Base-by-base conservation (phyloP, 192 early-diverging fungal species). In the Entomortierella chlamydospora region DNA sequence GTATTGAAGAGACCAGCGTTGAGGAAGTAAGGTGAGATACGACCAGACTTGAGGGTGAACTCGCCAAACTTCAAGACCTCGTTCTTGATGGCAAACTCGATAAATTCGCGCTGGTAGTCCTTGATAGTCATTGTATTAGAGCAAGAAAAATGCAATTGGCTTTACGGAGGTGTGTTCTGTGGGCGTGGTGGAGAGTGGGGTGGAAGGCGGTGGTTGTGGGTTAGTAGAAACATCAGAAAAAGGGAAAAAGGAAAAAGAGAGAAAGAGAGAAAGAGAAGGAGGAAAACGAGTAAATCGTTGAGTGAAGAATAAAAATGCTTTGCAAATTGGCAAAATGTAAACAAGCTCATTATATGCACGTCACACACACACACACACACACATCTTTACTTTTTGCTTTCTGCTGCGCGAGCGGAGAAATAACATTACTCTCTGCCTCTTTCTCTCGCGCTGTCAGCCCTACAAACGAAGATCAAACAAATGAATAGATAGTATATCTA, bases 21-120 rank as follows among this genome's bases (percentile, higher is more conserved):
- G 85, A 98, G 97, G 80, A 99, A 99, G 90, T 98, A 99, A 13
- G 98, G 98, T 47, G 94, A 95, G n/a, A 88, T 84, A 57, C 98
- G 92, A 41, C 98, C 98, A 58, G 94, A 95, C 85, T 99, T 99
- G 57, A 98, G 89, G 34, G 87, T 93, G 83, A 97, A 99, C 62
- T 89, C 81, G 62, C 98, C 98, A 86, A 99, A 98, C 45, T 90
- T 90, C 25, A 99, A 86, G 39, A 97, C 96, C 52, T 89, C 82
- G 67, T 95, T 90, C 34, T 83, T 81, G 68, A 99, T 91, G 53
- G 93, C 93, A 84, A 98, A 97, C 57, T 91, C 88, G 82, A 99
- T 93, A 82, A 98, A 99, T 45, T 96, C 93, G 81, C 90, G 90
- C 84, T 98, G 96, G 85, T 97, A 96, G 28, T 88, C 68, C 70